Base-by-base conservation (phyloP, 2,329 filamentous ascomycete genomes). In the Fusarium neocosmosporiellum region DNA sequence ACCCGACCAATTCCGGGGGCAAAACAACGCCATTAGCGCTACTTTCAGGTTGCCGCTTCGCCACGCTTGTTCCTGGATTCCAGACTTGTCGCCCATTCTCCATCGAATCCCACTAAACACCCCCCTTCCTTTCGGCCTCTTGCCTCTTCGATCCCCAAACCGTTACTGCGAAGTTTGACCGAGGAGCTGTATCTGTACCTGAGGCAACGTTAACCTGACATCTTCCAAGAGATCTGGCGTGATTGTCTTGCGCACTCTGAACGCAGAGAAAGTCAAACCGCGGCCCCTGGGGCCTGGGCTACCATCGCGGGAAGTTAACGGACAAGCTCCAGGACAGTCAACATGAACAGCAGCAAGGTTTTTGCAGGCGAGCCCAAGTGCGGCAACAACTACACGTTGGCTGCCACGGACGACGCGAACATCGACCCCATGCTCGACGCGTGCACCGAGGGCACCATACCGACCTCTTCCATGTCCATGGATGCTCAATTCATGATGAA, bases 391-490 rank as follows among this genome's bases (percentile, higher is more conserved):
- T 66, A 29, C 39, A 27, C 24, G n/a, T 16, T 58, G 27, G 24
- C 29, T 14, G 53, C 33, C 22, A 24, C 27, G 7, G 22, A 65
- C 5, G 63, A 77, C 36, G 31, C 48, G 34, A 59, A 62, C 36
- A 75, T 76, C 7, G 71, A 77, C 8, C 75, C 75, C 3, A 50
- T 76, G 43, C 71, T 77, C 24, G 37, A 43, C 27, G 31, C 36
- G 14, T 57, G 58, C 18, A 54, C 37, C 11, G 11, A 20, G 20
- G 41, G 34, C 16, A 13, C 29, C 13, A 18, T 55, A 1, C 29
- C 48, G 7, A 59, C 6, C 31, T 22, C 41, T 9, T 34, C 60
- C 7, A 31, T 54, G 37, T 4, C 66, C 22, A 59, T 68, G 18
- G n/a, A 67, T 10, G 13, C n/a, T 18, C 60, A 65, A 37, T 43